Evolutionary conservation across 2,329 filamentous ascomycete genomes (phyloP).

Genomic region (Arthrobotrys sphaeroides): DNA sequence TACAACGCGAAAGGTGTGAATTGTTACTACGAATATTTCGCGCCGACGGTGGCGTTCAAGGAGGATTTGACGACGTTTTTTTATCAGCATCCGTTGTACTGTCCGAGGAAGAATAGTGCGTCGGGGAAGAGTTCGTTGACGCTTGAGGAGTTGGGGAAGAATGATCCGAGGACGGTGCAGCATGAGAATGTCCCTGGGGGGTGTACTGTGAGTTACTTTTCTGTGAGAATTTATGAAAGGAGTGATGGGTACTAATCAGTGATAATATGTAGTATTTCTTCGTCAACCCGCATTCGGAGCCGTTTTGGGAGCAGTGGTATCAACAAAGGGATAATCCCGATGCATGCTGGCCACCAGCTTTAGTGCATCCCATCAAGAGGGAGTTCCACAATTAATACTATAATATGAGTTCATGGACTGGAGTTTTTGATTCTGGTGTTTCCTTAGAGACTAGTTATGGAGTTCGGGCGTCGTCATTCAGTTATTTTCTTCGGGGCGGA

Average conservation of each 20-base stretch:
- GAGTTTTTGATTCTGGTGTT: background rate
- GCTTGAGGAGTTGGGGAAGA: conserved; percentile 23
- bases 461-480: too few relatives aligned
- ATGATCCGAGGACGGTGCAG: conserved; percentile 40
- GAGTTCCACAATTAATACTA: conserved; percentile 16
- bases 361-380: conserved; percentile 46
- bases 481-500: too few relatives aligned
- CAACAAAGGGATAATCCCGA: background rate
- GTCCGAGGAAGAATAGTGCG: background rate
- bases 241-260: background rate
- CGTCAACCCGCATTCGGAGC: conserved; percentile 27
- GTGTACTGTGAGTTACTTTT: conserved; percentile 28
- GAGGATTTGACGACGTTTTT: conserved; percentile 39
- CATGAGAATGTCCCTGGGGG: conserved; percentile 14
- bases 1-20: conserved; percentile 24
- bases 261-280: conserved; percentile 35
- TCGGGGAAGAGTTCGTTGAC: conserved; percentile 14
- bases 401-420: background rate
- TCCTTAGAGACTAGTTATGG: background rate
- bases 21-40: conserved; percentile 48
- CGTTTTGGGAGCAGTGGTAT: conserved; percentile 40
- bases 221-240: background rate
- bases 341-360: conserved; percentile 29
- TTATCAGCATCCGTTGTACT: conserved; percentile 49
- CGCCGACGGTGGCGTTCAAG: conserved; percentile 28